Base-by-base conservation (phyloP, 2,329 filamentous ascomycete genomes). In the Ophiostoma triangulosporum region DNA sequence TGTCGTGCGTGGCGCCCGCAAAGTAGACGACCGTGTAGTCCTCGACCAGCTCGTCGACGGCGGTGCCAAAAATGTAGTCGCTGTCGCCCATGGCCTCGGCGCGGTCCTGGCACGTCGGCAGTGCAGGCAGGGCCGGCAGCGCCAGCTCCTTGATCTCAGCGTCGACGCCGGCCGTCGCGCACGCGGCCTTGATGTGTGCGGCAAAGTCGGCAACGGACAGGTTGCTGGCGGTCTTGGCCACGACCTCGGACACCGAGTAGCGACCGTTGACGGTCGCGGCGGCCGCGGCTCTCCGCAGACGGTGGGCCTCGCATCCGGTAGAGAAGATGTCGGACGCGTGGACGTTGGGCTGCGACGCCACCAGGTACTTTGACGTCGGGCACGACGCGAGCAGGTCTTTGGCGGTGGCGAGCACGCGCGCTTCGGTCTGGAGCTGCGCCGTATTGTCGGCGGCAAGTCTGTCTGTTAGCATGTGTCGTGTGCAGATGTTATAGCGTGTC, bases 11-110 rank as follows among this genome's bases (percentile, higher is more conserved):
- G 1, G 31, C 35, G 6, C 29, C 45, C 4, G 32, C 86, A 48
- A 81, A 76, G 66, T 89, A 88, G 57, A 95, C 70, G 54, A 95
- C 74, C 0, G 87, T 93, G 68, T 86, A 91, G 35, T 74, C 75
- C 43, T 70, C 68, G 17, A 63, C 62, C 17, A 68, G 62, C 35
- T 66, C 63, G 3, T 72, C 68, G 3, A 81, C 63, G 14, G 69
- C 62, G 70, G 72, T 61, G 63, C 76, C 62, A 63, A 86, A 64
- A 63, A 75, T 62, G 70, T 74, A 58, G 66, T 77, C 70, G 58
- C 76, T 75, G 54, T 73, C 67, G 45, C 65, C 69, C 62, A 75
- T 64, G 50, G 66, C 68, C 33, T 69, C 65, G 58, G 75, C 70
- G 62, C 77, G 73, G 58, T 71, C 70, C 55, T 69, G 68, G 58